These are phyloP conservation scores for Sarocladium oryzae DNA, from an alignment of 2,329 filamentous ascomycete genomes.

Conservation along the genomic window DNA sequence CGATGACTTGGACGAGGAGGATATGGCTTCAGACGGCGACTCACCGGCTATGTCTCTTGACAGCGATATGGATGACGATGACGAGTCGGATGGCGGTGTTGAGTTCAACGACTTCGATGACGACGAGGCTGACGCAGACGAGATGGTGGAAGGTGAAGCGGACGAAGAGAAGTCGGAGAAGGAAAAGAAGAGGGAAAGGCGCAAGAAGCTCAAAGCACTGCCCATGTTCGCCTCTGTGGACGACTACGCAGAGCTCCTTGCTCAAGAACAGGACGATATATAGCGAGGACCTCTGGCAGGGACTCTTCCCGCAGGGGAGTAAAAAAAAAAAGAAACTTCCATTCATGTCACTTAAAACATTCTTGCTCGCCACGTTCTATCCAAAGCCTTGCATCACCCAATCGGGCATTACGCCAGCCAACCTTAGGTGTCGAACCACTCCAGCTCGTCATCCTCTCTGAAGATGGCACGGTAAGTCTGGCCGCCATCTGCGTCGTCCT, in stretches of 20 bases:
- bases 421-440: constrained; percentile 48
- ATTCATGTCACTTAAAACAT: background rate
- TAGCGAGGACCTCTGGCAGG: constrained; percentile 13
- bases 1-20: constrained; percentile 42
- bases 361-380: background rate
- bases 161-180: constrained; percentile 49
- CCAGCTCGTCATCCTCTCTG: constrained; percentile 82
- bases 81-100: constrained; percentile 33
- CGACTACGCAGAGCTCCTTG: constrained; percentile 84
- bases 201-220: constrained; percentile 79
- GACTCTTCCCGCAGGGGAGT: too few relatives aligned
- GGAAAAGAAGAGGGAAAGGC: constrained; percentile 46
- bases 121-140: constrained; percentile 36
- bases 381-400: too few relatives aligned
- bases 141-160: constrained; percentile 28
- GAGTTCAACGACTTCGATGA: constrained; percentile 29
- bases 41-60: constrained; percentile 28
- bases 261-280: constrained; percentile 56
- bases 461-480: constrained; percentile 92
- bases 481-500: constrained; percentile 82
- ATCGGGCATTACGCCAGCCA: too few relatives aligned
- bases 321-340: background rate
- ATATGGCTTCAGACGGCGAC: constrained; percentile 40
- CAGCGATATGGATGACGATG: constrained; percentile 40
- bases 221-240: constrained; percentile 91